Percentiles rank a stretch among this genome's conserved stretches.
Conservation (phyloP, 225 moss, liverwort and hornwort species). For the Takakia lepidozioides region DNA sequence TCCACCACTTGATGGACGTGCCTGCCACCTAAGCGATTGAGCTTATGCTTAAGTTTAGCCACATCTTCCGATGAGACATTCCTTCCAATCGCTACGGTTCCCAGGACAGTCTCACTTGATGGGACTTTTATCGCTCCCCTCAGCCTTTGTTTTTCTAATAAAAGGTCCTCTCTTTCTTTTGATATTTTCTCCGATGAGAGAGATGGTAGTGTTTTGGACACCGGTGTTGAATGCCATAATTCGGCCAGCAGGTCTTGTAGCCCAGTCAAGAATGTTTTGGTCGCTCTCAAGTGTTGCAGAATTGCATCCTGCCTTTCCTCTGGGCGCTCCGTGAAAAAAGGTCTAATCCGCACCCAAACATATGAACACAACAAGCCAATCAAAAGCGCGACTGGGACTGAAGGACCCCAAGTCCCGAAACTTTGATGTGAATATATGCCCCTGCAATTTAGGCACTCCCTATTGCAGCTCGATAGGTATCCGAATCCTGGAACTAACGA, state of each 20-base stretch:
- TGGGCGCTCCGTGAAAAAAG: not conserved
- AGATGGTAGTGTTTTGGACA: not conserved
- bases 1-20: not conserved
- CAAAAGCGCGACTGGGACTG: conserved; percentile 1
- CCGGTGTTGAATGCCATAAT: not conserved
- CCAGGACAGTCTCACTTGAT: not conserved
- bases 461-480: not conserved
- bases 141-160: not conserved
- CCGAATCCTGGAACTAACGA: not conserved
- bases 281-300: not conserved
- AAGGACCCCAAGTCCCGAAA: conserved; percentile 1
- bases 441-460: conserved; percentile 2
- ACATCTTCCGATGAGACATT: not conserved
- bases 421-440: not conserved
- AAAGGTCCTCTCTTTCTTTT: conserved; percentile 1
- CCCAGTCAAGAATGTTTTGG: not conserved
- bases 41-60: not conserved
- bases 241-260: conserved; percentile 1
- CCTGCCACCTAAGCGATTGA: not conserved
- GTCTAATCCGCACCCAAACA: not conserved
- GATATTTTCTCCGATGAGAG: not conserved
- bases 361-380: not conserved
- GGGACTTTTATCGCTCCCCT: not conserved
- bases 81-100: not conserved
- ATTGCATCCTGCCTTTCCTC: not conserved